Evolutionary conservation across 257 asterid species (phyloP).

Genomic region (Solanum corneliomulleri): DNA sequence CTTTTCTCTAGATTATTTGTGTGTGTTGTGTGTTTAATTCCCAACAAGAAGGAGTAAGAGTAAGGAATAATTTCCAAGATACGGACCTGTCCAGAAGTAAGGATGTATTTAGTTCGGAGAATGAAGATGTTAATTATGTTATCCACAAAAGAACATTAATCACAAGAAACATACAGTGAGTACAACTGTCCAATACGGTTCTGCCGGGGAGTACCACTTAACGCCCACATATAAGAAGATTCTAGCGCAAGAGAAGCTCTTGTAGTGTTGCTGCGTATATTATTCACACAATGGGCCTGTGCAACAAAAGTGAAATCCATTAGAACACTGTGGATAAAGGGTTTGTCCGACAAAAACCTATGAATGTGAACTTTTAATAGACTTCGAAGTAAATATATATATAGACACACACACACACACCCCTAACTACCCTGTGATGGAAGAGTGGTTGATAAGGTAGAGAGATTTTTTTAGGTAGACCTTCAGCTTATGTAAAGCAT

Average conservation of each 20-base stretch:
- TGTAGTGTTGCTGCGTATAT: conserved; percentile 46
- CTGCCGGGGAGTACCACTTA: too few species aligned
- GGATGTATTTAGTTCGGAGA: not conserved
- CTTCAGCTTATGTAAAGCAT: too few species aligned
- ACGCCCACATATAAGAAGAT: too few species aligned
- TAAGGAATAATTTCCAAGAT: conserved; percentile 73
- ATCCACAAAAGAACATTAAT: not conserved
- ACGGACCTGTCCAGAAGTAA: conserved; percentile 50
- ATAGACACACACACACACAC: not conserved
- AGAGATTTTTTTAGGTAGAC: too few species aligned
- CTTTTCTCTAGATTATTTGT: too few species aligned
- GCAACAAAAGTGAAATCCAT: not conserved
- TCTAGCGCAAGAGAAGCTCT: too few species aligned
- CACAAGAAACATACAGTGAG: conserved; percentile 4
- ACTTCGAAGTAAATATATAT: too few species aligned
- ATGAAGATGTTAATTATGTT: not conserved
- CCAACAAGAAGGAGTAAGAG: conserved; percentile 74
- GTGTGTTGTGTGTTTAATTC: too few species aligned
- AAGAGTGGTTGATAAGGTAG: too few species aligned
- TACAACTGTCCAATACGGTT: too few species aligned
- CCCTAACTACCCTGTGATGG: not conserved
- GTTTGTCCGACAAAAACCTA: not conserved
- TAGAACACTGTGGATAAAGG: not conserved
- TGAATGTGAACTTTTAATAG: not conserved
- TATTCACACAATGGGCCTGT: conserved; percentile 85